Evolutionary conservation across 805 yeast species (phyloP), one percentile per base, ranked within the genome.

Genomic region (Vanderwaltozyma tropicalis): DNA sequence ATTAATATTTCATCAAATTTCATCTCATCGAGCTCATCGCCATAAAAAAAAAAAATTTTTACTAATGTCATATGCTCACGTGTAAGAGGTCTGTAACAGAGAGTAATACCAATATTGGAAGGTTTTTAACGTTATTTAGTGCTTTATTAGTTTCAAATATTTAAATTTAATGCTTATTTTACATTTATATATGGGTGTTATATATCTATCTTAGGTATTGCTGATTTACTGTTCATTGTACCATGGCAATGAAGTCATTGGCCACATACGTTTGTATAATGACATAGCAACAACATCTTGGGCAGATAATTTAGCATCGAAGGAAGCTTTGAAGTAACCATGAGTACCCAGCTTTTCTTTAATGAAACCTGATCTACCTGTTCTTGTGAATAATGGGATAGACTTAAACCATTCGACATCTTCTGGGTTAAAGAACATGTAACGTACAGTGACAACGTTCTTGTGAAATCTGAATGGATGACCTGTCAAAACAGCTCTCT

Each of bases 331-430:
- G 74, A 81, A 88, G 67, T 89, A 86, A 45, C 99, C 99, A 59
- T 92, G 98, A 2, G 98, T 92, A 64, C 99, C 99, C 67, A 92
- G 70, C 56, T 88, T 76, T 59, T 89, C 96, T 62, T 85, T 89
- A 58, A 94, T 89, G 61, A 82, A 82, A 39, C 99, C 99, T 16
- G 87, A 71, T 61, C 96, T 78, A 35, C 98, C 99, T 51, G 79
- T 72, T 59, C 84, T 86, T 30, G 97, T 88, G 62, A 86, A 92
- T 43, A 92, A 66, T 31, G 97, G 97, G 48, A 92, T 81, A 4
- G 88, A 80, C 63, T 83, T 84, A 72, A 80, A 92, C 76, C 83
- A 83, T 47, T 74, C 74, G 47, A 94, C 82, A 57, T 92, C 99
- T 34, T 82, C 85, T 10, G 84, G 66, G 53, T 80, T 85, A 78